These are phyloP conservation scores for Puccinia novopanici DNA, from an alignment of 1,284 basidiomycete genomes.

Conservation along the genomic window DNA sequence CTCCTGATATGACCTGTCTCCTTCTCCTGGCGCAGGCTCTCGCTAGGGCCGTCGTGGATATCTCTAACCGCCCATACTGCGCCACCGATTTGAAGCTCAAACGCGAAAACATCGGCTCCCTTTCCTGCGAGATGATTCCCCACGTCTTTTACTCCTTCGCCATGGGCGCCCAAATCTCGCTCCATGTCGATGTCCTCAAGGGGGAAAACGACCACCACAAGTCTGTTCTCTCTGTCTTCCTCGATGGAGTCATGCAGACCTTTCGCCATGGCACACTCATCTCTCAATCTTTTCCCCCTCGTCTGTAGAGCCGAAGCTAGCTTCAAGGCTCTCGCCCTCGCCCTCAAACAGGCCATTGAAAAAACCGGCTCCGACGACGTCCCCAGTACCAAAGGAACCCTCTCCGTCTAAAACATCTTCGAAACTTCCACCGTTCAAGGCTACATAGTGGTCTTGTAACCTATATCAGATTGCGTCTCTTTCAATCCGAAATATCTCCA, in stretches of 20 bases:
- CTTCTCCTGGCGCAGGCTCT: conserved; percentile 68
- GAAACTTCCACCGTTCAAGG: background rate
- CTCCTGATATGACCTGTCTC: conserved; percentile 28
- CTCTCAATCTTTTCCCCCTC: background rate
- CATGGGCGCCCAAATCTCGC: conserved; percentile 81
- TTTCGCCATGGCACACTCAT: background rate
- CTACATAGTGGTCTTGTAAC: no score
- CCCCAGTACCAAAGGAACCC: conserved; percentile 94
- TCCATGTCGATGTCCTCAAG: conserved; percentile 89
- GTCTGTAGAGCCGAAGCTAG: conserved; percentile 80
- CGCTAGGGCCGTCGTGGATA: conserved; percentile 93
- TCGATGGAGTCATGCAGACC: background rate
- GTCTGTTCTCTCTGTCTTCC: conserved; percentile 63
- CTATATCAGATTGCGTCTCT: no score
- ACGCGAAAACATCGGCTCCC: conserved; percentile 94
- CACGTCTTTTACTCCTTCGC: conserved; percentile 92
- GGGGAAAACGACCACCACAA: conserved; percentile 98
- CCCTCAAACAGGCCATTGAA: conserved; percentile 89
- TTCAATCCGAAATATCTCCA: no score
- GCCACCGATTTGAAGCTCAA: conserved; percentile 84
- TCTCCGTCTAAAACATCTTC: conserved; percentile 59
- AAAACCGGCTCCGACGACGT: conserved; percentile 86
- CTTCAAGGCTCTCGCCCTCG: conserved; percentile 95
- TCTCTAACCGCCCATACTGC: conserved; percentile 95
- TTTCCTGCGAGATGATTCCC: conserved; percentile 85